Base-by-base conservation (phyloP, 2,329 filamentous ascomycete species). In the Ustulina deusta region DNA sequence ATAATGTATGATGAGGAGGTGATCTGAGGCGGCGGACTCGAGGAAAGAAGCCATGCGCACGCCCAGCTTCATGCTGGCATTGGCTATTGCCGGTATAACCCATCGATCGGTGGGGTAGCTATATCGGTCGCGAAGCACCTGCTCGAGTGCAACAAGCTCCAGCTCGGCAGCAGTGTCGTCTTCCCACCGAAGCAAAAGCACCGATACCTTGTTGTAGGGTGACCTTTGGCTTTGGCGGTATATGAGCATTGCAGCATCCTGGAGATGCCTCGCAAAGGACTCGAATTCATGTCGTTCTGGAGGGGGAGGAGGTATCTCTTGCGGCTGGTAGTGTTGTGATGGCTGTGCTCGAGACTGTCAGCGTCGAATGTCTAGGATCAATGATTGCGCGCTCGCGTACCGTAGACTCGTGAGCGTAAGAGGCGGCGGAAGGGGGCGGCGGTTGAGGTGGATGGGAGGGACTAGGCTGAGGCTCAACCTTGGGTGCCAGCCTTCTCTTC, bases 181-280 rank as follows among this genome's bases (percentile, higher is more conserved):
- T 71, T 90, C 87, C 89, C 89, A 91, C 63, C 86, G 83, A 66
- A 91, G 72, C 56, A 91, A 78, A 38, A 91, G 78, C 11, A 89
- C 88, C 3, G 87, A 89, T 15, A 88, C 87, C 63, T 83, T 84
- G 20, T 81, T 83, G 71, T 91, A 89, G 27, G 84, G 84, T 2
- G 83, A 82, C 65, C 83, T 84, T 74, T 89, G 86, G 52, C 86
- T 87, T 78, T 90, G 88, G 69, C 86, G 84, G 76, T 89, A 87
- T 72, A 91, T 89, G 74, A 89, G 82, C 85, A 90, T 89, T 71
- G 89, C 88, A 57, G 88, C 89, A 83, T 90, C 89, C 76, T 91
- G 89, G 51, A 91, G 83, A 79, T 91, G 89, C 54, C 88, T 85
- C 67, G 88, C 89, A 75, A 90, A 90, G 61, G 87, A 85, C 78